Conservation (phyloP, 23 red algal species). For the Gracilariopsis chorda region DNA sequence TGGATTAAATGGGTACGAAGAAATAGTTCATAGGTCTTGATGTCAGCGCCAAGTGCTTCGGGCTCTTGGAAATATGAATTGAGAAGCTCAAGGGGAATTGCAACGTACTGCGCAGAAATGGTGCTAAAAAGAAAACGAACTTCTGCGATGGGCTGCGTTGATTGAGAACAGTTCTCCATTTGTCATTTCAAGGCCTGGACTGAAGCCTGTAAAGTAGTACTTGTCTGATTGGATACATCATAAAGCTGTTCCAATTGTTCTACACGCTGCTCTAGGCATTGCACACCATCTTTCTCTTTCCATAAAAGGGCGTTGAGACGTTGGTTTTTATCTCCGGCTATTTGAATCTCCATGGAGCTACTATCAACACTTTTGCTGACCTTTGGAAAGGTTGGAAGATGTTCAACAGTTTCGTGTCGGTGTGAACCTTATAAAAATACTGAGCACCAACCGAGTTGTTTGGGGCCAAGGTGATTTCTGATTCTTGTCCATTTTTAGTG, state of each 20-base stretch:
- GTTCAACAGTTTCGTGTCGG: no score
- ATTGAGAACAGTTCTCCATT: not conserved
- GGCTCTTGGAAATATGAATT: not conserved
- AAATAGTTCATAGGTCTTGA: not conserved
- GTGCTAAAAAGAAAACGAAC: not conserved
- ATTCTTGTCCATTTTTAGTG: no score
- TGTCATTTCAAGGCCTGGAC: not conserved
- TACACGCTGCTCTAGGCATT: not conserved
- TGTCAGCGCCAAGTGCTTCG: not conserved
- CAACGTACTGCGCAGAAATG: not conserved
- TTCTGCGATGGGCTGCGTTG: not conserved
- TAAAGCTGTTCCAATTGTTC: not conserved
- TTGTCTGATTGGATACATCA: not conserved
- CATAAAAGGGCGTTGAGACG: slow-evolving; percentile 4
- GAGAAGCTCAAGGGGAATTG: not conserved
- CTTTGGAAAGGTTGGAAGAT: no score
- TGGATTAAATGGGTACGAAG: not conserved
- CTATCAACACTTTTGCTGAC: no score
- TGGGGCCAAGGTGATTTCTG: no score
- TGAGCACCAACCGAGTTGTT: no score
- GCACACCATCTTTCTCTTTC: not conserved
- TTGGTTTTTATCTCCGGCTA: no score
- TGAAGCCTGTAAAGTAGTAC: not conserved
- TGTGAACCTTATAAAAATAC: no score
- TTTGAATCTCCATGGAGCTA: no score